phyloP scores from a whole-genome alignment of 257 asterid genomes.

The Misopates orontium region DNA sequence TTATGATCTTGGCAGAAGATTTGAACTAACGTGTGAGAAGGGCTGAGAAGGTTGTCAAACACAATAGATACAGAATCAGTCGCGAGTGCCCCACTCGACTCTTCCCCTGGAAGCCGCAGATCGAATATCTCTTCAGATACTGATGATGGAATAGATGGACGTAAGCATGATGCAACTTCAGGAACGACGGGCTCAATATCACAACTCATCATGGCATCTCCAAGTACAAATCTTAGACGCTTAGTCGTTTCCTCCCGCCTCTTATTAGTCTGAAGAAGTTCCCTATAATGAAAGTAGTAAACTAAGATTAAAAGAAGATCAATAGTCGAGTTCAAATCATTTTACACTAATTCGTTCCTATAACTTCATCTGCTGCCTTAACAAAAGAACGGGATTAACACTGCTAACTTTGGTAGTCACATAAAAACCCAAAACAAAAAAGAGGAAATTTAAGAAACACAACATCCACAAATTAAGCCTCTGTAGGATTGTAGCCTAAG shows the following conservation, averaged over 20 bases:
- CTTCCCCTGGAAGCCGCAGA: constrained; percentile 32
- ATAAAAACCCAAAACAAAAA: too few species aligned
- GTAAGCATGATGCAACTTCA: constrained; percentile 51
- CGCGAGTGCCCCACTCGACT: constrained; percentile 28
- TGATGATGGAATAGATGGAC: constrained; percentile 53
- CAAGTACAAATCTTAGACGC: constrained; percentile 41
- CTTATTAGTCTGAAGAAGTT: constrained; percentile 55
- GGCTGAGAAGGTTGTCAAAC: constrained; percentile 66
- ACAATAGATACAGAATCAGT: constrained; percentile 44
- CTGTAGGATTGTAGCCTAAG: too few species aligned
- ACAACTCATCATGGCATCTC: constrained; percentile 65
- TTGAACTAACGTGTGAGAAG: constrained; percentile 64
- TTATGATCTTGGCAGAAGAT: constrained; percentile 69
- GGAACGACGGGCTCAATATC: constrained; percentile 63
- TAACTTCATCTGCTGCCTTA: too few species aligned
- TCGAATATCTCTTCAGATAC: constrained; percentile 47
- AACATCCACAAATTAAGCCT: too few species aligned
- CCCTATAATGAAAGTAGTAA: constrained; percentile 32
- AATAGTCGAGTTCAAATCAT: not conserved
- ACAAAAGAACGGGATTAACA: not conserved
- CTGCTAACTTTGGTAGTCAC: too few species aligned
- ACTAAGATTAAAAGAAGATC: not conserved
- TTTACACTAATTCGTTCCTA: not conserved
- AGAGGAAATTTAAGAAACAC: too few species aligned
- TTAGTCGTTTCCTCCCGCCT: constrained; percentile 52